These are phyloP conservation scores for Rossbeevera mucosa DNA, from an alignment of 768 basidiomycete species.

Conservation along the genomic window DNA sequence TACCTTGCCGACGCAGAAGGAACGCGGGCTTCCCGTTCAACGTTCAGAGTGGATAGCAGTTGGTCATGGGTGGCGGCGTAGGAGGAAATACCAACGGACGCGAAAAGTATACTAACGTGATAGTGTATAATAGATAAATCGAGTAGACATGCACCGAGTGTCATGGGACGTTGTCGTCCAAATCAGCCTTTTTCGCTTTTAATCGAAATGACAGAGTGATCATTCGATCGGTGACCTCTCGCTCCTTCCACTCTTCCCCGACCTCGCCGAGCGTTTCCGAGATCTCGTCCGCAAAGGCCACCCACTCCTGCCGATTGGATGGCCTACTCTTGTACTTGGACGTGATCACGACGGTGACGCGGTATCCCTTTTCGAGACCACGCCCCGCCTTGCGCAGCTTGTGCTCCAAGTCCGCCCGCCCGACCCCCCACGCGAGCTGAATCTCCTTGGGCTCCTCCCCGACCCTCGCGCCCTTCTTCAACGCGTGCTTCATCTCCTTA, in stretches of 20 bases:
- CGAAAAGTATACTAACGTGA: conserved; percentile 22
- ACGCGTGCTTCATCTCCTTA: conserved; percentile 34
- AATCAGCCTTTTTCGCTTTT: conserved; percentile 15
- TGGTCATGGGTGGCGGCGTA: conserved; percentile 16
- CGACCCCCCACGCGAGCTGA: conserved; percentile 67
- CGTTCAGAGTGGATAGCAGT: conserved; percentile 23
- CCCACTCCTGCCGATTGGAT: conserved; percentile 38
- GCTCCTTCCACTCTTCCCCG: conserved; percentile 49
- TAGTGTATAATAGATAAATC: conserved; percentile 19
- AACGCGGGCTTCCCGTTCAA: conserved; percentile 33
- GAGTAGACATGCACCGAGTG: conserved; percentile 12
- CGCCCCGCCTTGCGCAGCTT: conserved; percentile 57
- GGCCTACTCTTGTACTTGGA: conserved; percentile 44
- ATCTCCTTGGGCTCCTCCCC: conserved; percentile 54
- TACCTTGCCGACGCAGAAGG: conserved; percentile 26
- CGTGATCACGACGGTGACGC: conserved; percentile 53
- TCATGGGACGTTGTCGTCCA: conserved; percentile 2
- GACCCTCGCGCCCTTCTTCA: conserved; percentile 27
- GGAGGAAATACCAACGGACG: conserved; percentile 10
- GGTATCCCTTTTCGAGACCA: conserved; percentile 55
- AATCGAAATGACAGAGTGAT: conserved; percentile 41
- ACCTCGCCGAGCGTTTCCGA: conserved; percentile 42
- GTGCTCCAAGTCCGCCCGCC: conserved; percentile 54
- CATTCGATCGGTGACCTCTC: conserved; percentile 35
- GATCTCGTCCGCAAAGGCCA: conserved; percentile 41